Base-by-base conservation (phyloP, 768 basidiomycete species). In the Tubosaeta brunneosetosa region DNA sequence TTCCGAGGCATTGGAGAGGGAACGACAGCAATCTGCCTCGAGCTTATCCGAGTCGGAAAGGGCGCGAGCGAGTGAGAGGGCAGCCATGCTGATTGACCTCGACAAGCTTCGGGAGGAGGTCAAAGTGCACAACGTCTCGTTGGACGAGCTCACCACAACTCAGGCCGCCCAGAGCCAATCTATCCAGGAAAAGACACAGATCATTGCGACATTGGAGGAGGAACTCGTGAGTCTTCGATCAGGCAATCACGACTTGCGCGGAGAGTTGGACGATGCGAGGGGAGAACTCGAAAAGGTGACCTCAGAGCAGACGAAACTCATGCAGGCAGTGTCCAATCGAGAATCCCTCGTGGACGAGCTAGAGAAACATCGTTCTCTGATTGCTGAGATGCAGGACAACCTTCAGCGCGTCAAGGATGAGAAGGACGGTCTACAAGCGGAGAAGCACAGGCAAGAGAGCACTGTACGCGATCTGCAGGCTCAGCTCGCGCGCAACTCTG, bases 351-450 rank as follows among this genome's bases (percentile, higher is more conserved):
- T 80, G 10, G 77, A 79, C 19, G 89, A 94, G 62, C 73, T 93
- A 32, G 89, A 92, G 60, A 81, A 77, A 33, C 87, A 90, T 66
- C 87, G 88, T 25, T 84, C 83, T 9, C 74, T 83, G 27, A 74
- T 92, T 14, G 84, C 85, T 25, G 90, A 92, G 60, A 71, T 86
- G 67, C 89, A 91, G 59, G 84, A 86, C 55, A 84, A 80, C 56
- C 72, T 92, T 25, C 88, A 90, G 66, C 82, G 79, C 43, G 82
- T 83, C 62, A 88, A 88, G 71, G 86, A 91, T 61, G 89, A 91
- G 71, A 88, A 88, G 68, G 91, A 90, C 64, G 75, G 62, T 14
- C 73, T 94, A 14, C 88, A 85, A 53, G 73, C 78, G 9, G 90
- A 94, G 72, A 88, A 84, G 71, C 73, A 56, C 56, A 81, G 77